phyloP scores from a whole-genome alignment of 306 rosid species.

The Amphicarpaea edgeworthii region DNA sequence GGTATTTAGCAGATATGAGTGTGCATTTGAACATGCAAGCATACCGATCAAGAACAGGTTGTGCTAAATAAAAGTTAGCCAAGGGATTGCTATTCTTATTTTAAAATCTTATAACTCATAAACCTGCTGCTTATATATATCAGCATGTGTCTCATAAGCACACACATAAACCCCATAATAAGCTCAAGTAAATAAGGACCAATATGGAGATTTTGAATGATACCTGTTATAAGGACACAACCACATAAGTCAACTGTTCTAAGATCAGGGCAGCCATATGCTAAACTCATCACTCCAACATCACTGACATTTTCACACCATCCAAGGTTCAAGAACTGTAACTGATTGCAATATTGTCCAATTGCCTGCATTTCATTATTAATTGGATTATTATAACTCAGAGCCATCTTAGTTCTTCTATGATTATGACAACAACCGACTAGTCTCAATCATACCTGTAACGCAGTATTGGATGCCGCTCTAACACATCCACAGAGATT shows the following conservation, averaged over 20 bases:
- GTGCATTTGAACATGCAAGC: not conserved
- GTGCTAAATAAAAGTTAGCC: not conserved
- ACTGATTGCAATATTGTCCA: constrained; percentile 71
- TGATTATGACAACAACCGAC: not conserved
- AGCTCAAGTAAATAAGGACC: constrained; percentile 1
- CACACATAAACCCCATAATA: not conserved
- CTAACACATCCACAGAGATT: constrained; percentile 87
- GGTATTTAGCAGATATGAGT: not conserved
- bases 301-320: constrained; percentile 90
- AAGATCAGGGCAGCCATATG: constrained; percentile 92
- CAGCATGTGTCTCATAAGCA: too few relatives aligned
- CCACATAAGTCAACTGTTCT: constrained; percentile 80
- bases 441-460: constrained; percentile 63
- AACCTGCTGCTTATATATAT: not conserved
- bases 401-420: constrained; percentile 15
- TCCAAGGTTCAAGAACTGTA: constrained; percentile 82
- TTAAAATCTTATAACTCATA: too few relatives aligned
- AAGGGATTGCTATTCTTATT: not conserved
- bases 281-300: constrained; percentile 85
- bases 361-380: constrained; percentile 67
- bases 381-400: constrained; percentile 17
- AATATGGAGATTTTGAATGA: not conserved
- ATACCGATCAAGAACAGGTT: not conserved
- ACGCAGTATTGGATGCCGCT: constrained; percentile 76
- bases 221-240: constrained; percentile 89